phyloP scores from a whole-genome alignment of 2,329 filamentous ascomycete species.

The Drechslera avenae region DNA sequence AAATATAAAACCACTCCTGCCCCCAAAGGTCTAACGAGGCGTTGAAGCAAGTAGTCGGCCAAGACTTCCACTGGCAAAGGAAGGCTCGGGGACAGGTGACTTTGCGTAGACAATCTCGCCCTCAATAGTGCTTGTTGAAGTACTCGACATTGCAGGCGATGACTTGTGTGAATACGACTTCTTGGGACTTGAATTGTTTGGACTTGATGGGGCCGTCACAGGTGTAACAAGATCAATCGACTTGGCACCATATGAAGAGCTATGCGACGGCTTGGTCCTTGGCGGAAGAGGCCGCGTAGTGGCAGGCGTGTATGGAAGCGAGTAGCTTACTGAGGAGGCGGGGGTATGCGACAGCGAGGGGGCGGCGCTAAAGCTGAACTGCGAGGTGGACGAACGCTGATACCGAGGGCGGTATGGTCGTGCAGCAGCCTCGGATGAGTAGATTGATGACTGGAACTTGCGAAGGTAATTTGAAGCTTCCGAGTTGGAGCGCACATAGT shows the following conservation, averaged over 20 bases:
- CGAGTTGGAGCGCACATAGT: constrained; percentile 35
- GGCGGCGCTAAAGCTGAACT: constrained; percentile 45
- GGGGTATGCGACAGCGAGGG: constrained; percentile 56
- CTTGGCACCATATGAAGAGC: constrained; percentile 47
- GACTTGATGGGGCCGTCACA: constrained; percentile 43
- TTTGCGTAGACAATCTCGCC: constrained; percentile 48
- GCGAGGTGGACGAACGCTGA: constrained; percentile 43
- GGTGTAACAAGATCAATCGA: constrained; percentile 54
- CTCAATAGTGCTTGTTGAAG: constrained; percentile 42
- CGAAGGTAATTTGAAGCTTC: constrained; percentile 52
- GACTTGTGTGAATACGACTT: constrained; percentile 44
- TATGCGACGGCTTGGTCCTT: constrained; percentile 46
- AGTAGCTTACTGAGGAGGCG: constrained; percentile 52
- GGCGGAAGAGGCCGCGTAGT: constrained; percentile 46
- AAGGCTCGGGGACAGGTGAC: constrained; percentile 39
- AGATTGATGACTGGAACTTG: constrained; percentile 45
- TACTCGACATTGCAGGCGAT: constrained; percentile 37
- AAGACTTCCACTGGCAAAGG: constrained; percentile 46
- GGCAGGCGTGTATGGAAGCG: constrained; percentile 49
- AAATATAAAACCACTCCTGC: too few species aligned
- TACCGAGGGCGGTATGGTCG: constrained; percentile 43
- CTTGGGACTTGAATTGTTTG: constrained; percentile 4
- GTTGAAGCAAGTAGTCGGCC: constrained; percentile 43
- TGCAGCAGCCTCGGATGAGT: constrained; percentile 26
- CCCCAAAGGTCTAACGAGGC: constrained; percentile 13